Evolutionary conservation across 2,329 filamentous ascomycete species (phyloP).

Genomic region (Stemphylium beticola): DNA sequence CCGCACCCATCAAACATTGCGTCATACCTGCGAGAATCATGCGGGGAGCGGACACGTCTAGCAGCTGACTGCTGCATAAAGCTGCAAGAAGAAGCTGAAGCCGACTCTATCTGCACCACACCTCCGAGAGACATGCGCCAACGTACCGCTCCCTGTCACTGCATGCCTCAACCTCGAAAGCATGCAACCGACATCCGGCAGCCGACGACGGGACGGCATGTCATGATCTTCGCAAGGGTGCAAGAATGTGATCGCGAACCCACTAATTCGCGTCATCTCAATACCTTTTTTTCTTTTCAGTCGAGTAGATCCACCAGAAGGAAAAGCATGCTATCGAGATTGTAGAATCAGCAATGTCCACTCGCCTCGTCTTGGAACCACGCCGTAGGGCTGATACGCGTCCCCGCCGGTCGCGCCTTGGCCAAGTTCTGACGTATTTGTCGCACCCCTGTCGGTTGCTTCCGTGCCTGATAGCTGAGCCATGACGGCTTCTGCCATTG

Average conservation of each 20-base stretch:
- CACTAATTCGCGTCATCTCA: not conserved
- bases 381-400: constrained; percentile 11
- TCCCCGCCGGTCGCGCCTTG: constrained; percentile 4
- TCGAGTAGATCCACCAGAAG: not conserved
- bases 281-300: not conserved
- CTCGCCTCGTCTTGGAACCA: not conserved
- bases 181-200: too few relatives aligned
- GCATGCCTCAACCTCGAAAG: too few relatives aligned
- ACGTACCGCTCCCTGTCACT: too few relatives aligned
- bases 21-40: not conserved
- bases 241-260: too few relatives aligned
- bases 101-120: too few relatives aligned
- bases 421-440: constrained; percentile 11
- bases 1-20: not conserved
- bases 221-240: too few relatives aligned
- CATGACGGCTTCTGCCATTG: not conserved
- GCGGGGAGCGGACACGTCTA: not conserved
- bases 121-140: too few relatives aligned
- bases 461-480: constrained; percentile 1
- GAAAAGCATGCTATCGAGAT: too few relatives aligned
- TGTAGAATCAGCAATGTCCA: not conserved
- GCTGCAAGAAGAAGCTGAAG: too few relatives aligned
- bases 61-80: not conserved
- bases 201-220: too few relatives aligned
- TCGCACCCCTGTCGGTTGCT: not conserved